These are phyloP conservation scores for Suillus discolor DNA, from an alignment of 768 basidiomycete species.

Conservation along the genomic window DNA sequence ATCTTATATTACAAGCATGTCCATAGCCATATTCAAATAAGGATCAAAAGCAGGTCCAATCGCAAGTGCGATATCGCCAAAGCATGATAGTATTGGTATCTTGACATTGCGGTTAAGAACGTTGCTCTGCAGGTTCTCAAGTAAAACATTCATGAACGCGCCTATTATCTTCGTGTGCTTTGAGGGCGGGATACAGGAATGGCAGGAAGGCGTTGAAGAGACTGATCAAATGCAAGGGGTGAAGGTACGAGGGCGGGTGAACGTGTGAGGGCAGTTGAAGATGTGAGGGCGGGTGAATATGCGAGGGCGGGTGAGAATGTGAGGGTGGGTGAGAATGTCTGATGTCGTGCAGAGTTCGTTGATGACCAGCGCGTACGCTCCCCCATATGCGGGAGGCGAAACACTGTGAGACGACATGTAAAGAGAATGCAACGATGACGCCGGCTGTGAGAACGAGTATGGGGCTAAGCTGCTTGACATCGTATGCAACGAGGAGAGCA, in stretches of 20 bases:
- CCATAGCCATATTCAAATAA: conserved; percentile 62
- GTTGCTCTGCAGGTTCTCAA: conserved; percentile 90
- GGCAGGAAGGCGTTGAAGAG: too few relatives aligned
- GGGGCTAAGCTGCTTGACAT: conserved; percentile 4
- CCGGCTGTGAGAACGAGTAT: not conserved
- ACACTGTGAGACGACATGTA: not conserved
- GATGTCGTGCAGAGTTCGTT: too few relatives aligned
- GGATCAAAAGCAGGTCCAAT: conserved; percentile 53
- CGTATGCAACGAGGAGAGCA: not conserved
- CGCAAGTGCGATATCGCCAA: conserved; percentile 83
- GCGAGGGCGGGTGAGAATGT: too few relatives aligned
- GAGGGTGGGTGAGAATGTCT: too few relatives aligned
- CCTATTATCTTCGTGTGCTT: too few relatives aligned
- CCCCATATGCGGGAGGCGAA: conserved; percentile 1
- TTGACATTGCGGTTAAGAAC: conserved; percentile 93
- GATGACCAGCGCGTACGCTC: conserved; percentile 9
- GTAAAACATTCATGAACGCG: conserved; percentile 88
- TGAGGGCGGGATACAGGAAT: too few relatives aligned
- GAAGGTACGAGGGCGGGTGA: not conserved
- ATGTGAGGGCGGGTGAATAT: too few relatives aligned
- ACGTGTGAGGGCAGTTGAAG: too few relatives aligned
- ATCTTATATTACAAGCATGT: too few relatives aligned
- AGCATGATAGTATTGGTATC: conserved; percentile 93
- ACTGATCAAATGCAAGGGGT: too few relatives aligned
- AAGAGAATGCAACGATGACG: not conserved